A percentile compares a stretch with the other conserved stretches of the same genome.
These are phyloP conservation scores for Beta corolliflora DNA, from an alignment of 179 eudicot genomes.

Conservation along the genomic window DNA sequence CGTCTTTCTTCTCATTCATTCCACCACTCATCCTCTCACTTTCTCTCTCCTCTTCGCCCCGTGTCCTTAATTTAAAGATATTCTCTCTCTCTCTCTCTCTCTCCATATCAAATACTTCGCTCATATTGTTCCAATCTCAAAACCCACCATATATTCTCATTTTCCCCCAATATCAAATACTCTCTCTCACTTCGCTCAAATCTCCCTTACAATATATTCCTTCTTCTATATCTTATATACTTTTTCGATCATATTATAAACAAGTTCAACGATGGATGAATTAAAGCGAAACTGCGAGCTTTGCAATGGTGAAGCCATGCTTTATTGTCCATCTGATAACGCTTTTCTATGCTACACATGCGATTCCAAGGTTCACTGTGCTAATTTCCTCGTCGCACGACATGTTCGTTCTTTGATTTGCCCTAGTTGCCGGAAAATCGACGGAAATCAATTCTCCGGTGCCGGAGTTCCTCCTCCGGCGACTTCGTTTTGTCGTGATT, in stretches of 20 bases:
- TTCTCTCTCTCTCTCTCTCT: conserved; percentile 20
- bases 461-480: neutral
- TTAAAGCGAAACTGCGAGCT: conserved; percentile 43
- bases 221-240: neutral
- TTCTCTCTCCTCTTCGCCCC: conserved; percentile 7
- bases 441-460: conserved; percentile 35
- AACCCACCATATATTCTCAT: neutral
- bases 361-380: conserved; percentile 56
- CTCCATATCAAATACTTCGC: conserved; percentile 10
- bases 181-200: no score
- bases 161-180: no score
- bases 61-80: conserved; percentile 4
- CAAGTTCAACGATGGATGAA: conserved; percentile 22
- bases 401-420: conserved; percentile 48
- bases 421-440: conserved; percentile 29
- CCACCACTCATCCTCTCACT: conserved; percentile 9
- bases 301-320: conserved; percentile 41
- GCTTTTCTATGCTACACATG: conserved; percentile 57
- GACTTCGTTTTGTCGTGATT: conserved; percentile 25
- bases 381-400: conserved; percentile 74
- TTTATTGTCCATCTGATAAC: conserved; percentile 56
- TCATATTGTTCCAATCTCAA: neutral
- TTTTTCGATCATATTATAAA: neutral
- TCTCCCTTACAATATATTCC: neutral
- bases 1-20: neutral